Base-by-base conservation (phyloP, 257 asterid species). In the Salvia hispanica region DNA sequence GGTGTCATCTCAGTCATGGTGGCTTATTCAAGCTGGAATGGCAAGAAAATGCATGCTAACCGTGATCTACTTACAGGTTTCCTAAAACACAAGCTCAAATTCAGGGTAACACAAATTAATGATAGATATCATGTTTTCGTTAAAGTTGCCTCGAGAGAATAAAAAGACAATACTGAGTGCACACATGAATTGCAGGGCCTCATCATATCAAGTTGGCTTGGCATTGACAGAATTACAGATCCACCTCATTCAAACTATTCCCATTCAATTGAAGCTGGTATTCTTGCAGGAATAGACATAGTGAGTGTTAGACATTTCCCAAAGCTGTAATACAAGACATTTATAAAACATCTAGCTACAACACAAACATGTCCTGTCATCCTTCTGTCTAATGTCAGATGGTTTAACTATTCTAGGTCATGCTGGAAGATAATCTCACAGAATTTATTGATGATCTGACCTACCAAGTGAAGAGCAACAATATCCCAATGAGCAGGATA, bases 1-100 rank as follows among this genome's bases (percentile, higher is more conserved):
- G 95, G 96, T 9, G 95, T 89, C 31, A 68, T 86, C 62, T 80
- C 95, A 1, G 77, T 87, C 34, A 87, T 89, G 96, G 86, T 85
- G 62, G 83, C 89, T 18, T 89, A 85, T 71, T 80, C 95, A 2
- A 89, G 95, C 80, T 85, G 79, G 91, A 89, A 89, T 42, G 93
- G 91, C 14, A 64, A 70, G 75, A 89, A 81, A 74, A 87, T 89
- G 95, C 95, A 83, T 48, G 86, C 86, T 18, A 85, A 87, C 54
- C 74, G 44, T 42, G 89, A 79, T 36, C 93, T 89, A 6, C 28
- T 89, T 50, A 83, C 93, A 4, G 88, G 82, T 42, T 83, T 64
- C 74, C 95, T 89, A 28, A 89, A 89, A 79, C 51, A 77, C 80
- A 83, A 50, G 43, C 88, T 89, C 50, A 80, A 87, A 21, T 89